phyloP scores from a whole-genome alignment of 768 basidiomycete genomes.

The Kwoniella sp. region DNA sequence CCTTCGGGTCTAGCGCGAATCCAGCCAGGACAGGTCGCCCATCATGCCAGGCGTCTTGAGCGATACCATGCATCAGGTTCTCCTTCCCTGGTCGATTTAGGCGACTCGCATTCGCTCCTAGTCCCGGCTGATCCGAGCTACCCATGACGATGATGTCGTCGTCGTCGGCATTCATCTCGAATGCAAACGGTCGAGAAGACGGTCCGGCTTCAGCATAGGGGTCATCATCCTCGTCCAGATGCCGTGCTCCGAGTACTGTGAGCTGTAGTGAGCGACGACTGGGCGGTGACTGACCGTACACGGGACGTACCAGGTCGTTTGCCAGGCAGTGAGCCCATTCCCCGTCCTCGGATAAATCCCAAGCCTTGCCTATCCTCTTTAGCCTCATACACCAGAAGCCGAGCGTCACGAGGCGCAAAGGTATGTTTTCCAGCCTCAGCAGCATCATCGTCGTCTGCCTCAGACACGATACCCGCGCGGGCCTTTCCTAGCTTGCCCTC shows the following conservation, averaged over 20 bases:
- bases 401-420: conserved; percentile 77
- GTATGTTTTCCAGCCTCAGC: conserved; percentile 71
- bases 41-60: conserved; percentile 60
- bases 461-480: conserved; percentile 51
- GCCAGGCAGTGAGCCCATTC: conserved; percentile 29
- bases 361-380: conserved; percentile 79
- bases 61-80: conserved; percentile 46
- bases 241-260: conserved; percentile 10
- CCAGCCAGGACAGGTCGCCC: conserved; percentile 70
- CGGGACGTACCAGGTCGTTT: conserved; percentile 12
- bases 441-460: conserved; percentile 54
- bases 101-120: neutral
- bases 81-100: neutral
- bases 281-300: too few species aligned
- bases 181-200: conserved; percentile 24
- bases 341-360: conserved; percentile 65
- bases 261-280: too few species aligned
- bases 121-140: conserved; percentile 7
- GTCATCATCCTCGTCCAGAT: conserved; percentile 82
- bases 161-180: conserved; percentile 58
- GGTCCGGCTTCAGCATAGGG: conserved; percentile 23
- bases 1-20: conserved; percentile 60
- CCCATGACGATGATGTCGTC: conserved; percentile 55
- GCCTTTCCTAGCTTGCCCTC: conserved; percentile 54
- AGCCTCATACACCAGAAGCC: conserved; percentile 59